These are phyloP conservation scores for Blastocystis sp. DNA, from an alignment of 352 stramenopile species.

Conservation along the genomic window DNA sequence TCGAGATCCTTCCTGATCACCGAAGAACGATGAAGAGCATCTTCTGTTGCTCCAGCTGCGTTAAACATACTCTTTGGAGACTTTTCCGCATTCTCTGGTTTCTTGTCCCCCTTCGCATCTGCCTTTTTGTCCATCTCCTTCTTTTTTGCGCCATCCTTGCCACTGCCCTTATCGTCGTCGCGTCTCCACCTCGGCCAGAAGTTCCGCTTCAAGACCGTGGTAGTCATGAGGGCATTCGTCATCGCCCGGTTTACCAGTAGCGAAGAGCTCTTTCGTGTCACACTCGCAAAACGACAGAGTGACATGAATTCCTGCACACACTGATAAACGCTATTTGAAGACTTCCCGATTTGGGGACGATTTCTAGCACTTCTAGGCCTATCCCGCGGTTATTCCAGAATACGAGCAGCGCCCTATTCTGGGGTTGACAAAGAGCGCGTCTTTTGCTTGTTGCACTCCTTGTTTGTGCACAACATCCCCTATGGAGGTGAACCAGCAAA, in stretches of 20 bases:
- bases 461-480: too few species aligned
- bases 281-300: constrained; percentile 8
- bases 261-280: background rate
- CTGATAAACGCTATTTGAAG: background rate
- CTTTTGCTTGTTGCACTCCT: too few species aligned
- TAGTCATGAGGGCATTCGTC: background rate
- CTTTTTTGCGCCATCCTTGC: constrained; percentile 9
- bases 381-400: too few species aligned
- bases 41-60: background rate
- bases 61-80: background rate
- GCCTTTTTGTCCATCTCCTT: background rate
- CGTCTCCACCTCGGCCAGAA: constrained; percentile 32
- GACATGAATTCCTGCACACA: background rate
- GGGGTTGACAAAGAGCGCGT: too few species aligned
- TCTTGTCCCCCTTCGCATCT: background rate
- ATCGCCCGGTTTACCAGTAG: constrained; percentile 2
- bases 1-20: constrained; percentile 5
- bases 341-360: too few species aligned
- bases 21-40: background rate
- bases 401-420: too few species aligned
- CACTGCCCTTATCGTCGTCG: background rate
- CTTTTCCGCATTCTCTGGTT: background rate
- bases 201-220: background rate
- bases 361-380: too few species aligned
- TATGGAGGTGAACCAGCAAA: too few species aligned